Percentiles rank a stretch among this genome's conserved stretches.
Conservation (phyloP, 108 stramenopile genomes). For the Nitzschia putrida region DNA sequence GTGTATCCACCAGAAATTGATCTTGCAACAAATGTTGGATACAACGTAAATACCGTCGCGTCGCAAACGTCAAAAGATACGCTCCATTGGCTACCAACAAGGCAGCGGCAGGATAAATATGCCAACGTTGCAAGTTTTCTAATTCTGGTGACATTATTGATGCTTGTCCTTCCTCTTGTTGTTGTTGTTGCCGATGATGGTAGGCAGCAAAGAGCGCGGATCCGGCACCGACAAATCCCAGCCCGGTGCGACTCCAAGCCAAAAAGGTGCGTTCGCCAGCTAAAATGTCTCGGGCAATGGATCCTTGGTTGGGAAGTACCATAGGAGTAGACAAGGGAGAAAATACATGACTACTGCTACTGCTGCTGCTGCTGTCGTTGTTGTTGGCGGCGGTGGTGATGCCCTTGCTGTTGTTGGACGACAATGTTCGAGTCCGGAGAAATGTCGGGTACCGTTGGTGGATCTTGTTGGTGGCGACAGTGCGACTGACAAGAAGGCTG, state of each 20-base stretch:
- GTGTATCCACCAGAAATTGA: slow-evolving; percentile 4
- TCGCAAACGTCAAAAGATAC: slow-evolving; percentile 3
- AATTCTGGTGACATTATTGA: no score
- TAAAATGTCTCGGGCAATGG: slow-evolving; percentile 43
- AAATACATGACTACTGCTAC: no score
- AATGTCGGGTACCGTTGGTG: no score
- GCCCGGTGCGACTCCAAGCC: slow-evolving; percentile 43
- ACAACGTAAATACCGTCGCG: not conserved
- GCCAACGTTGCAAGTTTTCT: not conserved
- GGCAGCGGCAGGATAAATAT: slow-evolving; percentile 13
- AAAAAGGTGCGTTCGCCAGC: slow-evolving; percentile 48
- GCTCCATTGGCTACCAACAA: slow-evolving; percentile 12
- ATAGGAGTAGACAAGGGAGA: not conserved
- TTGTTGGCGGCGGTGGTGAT: no score
- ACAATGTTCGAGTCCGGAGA: no score
- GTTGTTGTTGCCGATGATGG: slow-evolving; percentile 2
- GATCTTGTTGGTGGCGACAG: no score
- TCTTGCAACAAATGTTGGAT: not conserved
- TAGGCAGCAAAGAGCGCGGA: slow-evolving; percentile 31
- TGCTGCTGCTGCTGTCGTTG: no score
- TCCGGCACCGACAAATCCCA: slow-evolving; percentile 45
- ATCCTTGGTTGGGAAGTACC: slow-evolving; percentile 36
- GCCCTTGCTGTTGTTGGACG: no score
- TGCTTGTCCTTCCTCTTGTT: slow-evolving; percentile 9
- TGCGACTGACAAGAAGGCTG: no score